Base-by-base conservation (phyloP, 2,329 filamentous ascomycete genomes). In the Trichoderma polysporum region DNA sequence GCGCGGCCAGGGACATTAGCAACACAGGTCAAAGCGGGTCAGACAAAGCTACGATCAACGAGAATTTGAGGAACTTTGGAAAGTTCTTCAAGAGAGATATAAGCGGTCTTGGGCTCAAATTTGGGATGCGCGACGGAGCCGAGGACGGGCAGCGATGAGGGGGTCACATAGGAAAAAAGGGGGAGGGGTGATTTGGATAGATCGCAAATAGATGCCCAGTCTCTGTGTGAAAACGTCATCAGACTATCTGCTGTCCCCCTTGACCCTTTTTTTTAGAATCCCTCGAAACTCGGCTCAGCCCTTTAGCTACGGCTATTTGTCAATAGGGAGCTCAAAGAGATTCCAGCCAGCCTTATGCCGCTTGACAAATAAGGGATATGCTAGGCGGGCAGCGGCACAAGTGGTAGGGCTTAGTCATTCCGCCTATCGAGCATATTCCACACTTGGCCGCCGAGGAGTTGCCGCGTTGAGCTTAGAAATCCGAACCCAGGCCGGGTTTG, bases 51-150 rank as follows among this genome's bases (percentile, higher is more conserved):
- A 92, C 91, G 61, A 86, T 97, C 70, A 97, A 97, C 76, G 94
- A 97, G 79, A 97, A 97, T 78, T 77, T 98, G 79, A 94, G 93
- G 81, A 97, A 93, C 77, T 92, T 99, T 79, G 94, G 94, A 27
- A 97, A 97, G 79, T 97, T 98, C 80, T 98, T 98, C 82, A 89
- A 91, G 69, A 84, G 94, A 70, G 94, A 97, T 81, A 89, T 94
- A 70, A 91, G 91, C 33, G 88, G 89, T 2, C 85, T 94, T 70
- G 90, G 91, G 2, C 87, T 86, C 12, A 82, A 91, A 70, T 94
- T 94, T 76, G 91, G 91, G 54, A 89, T 86, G 79, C 79, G 86
- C 60, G 84, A 86, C 39, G 69, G 69, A 8, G 57, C 61, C 13
- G 72, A 73, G 64, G 70, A 73, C 35, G 71, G 69, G 19, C 68